phyloP scores from a whole-genome alignment of 2,329 filamentous ascomycete species.

The Raffaelea albimanens region DNA sequence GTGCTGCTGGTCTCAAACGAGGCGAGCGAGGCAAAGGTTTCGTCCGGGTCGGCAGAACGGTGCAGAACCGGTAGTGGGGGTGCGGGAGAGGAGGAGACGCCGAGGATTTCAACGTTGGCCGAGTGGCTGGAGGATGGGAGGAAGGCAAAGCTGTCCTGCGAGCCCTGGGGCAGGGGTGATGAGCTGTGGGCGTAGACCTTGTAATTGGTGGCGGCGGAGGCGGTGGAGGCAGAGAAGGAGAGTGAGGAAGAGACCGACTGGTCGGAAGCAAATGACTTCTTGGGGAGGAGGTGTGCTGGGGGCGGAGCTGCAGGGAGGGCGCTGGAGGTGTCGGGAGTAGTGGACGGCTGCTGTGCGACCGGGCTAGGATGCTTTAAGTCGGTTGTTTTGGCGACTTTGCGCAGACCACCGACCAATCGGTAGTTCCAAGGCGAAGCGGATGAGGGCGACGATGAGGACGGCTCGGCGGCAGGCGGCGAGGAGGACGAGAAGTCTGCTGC shows the following conservation, averaged over 20 bases:
- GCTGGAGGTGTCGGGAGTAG: not conserved
- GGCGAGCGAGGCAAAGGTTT: conserved; percentile 9
- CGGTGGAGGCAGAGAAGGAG: conserved; percentile 34
- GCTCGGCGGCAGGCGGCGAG: conserved; percentile 10
- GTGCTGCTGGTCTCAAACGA: conserved; percentile 5
- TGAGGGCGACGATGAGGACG: conserved; percentile 25
- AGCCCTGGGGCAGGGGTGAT: conserved; percentile 23
- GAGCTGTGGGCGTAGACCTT: conserved; percentile 42
- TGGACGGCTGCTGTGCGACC: not conserved
- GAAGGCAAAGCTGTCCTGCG: conserved; percentile 27
- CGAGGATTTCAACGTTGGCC: conserved; percentile 41
- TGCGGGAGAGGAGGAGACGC: conserved; percentile 38
- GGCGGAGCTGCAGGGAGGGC: not conserved
- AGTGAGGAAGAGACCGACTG: conserved; percentile 16
- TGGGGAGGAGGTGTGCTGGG: conserved; percentile 1
- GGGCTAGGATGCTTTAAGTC: conserved; percentile 26
- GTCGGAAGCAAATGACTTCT: conserved; percentile 26
- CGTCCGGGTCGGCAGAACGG: conserved; percentile 9
- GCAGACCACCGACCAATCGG: conserved; percentile 44
- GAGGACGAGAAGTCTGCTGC: not conserved
- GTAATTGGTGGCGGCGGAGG: conserved; percentile 44
- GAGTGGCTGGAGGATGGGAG: conserved; percentile 32
- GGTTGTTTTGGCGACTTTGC: conserved; percentile 37
- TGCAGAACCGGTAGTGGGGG: conserved; percentile 20
- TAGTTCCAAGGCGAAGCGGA: conserved; percentile 38